Evolutionary conservation across 345 rosid genomes (phyloP), one percentile per base, ranked within the genome.

Genomic region (Rhodamnia argentea): DNA sequence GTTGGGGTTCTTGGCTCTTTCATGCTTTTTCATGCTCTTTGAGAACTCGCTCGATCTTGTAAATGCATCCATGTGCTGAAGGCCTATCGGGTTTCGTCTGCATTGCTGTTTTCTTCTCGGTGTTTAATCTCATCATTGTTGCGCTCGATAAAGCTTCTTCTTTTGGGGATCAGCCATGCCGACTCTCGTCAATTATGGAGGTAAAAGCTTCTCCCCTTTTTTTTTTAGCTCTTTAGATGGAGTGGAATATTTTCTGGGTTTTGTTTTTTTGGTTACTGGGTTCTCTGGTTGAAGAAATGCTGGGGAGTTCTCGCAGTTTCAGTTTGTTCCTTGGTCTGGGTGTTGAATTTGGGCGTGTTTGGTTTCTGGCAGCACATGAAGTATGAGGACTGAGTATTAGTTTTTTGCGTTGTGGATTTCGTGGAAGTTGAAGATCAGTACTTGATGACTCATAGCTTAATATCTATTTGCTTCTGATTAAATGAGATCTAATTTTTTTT

Each of bases 131-230:
- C 2, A 55, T 47, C 42, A 40, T 52, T 56, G 58, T 37, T 84
- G 85, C 54, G 87, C 90, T 89, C 84, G 64, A 26, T 54, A 37
- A 29, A 86, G 84, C 37, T 32, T 87, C 86, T 86, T 76, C 88
- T 84, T 90, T 52, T 85, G 60, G 37, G 85, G 57, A 86, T 88
- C 92, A 88, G 86, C 57, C 92, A 94, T 94, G 96, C 94, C 94
- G 87, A 87, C 95, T 88, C 92, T 94, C 82, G 92, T 94, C 83
- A 94, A 94, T 88, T 91, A 88, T 88, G 62, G 86, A 87, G 95
- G 96, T 92, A 86, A 87, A 92, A 75, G 50, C 47, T 83, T 24
- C 23, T 32, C 57, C 56, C 56, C 85, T 84, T 76, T 18, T 40
- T 76, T 23, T 40, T 64, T 64, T 16, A 4, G 76, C 42, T 64